Base-by-base conservation (phyloP, 2,329 filamentous ascomycete species). In the Talaromyces sp. region DNA sequence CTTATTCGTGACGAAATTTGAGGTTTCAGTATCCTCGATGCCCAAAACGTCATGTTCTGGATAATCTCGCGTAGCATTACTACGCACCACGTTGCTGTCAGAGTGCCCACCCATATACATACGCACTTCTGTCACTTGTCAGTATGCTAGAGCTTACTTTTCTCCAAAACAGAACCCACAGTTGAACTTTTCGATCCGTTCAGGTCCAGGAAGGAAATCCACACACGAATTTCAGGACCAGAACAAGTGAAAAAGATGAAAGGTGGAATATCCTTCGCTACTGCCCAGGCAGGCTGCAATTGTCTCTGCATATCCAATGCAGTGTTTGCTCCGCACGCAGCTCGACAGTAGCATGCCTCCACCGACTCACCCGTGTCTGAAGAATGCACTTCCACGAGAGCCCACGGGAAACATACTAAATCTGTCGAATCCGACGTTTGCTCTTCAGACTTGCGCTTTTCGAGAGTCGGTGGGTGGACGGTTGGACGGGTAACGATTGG, bases 11-110 rank as follows among this genome's bases (percentile, higher is more conserved):
- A 44, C 25, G 59, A 25, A 11, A 61, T 55, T 7, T 44, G 21
- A 55, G 59, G 59, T 18, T 55, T 61, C 37, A 61, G 21, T 21
- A 61, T n/a, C 33, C 59, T 61, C 8, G 59, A 12, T 12, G 59
- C 59, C 59, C 59, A 61, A 55, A 61, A 61, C 18, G 48, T 55
- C 59, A 56, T 55, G 11, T 61, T 61, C 33, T 61, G 35, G 6
- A 61, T 25, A 14, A 61, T 61, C 31, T 61, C 37, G 37, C 35
- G 48, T 3, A 61, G 48, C 11, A 8, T n/a, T 44, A 55, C 37
- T 33, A 61, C 44, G 37, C 48, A 55, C 59, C 59, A 46, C 7
- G 48, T 46, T 55, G 48, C 59, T 2, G 59, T 56, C n/a, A 61
- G 48, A n/a, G 59, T 55, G 21, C 59, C 59, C 0, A 37, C 37